A percentile compares a stretch with the other conserved stretches of the same genome.
phyloP scores from a whole-genome alignment of 2,329 filamentous ascomycete genomes.

The Aulographum hederae region DNA sequence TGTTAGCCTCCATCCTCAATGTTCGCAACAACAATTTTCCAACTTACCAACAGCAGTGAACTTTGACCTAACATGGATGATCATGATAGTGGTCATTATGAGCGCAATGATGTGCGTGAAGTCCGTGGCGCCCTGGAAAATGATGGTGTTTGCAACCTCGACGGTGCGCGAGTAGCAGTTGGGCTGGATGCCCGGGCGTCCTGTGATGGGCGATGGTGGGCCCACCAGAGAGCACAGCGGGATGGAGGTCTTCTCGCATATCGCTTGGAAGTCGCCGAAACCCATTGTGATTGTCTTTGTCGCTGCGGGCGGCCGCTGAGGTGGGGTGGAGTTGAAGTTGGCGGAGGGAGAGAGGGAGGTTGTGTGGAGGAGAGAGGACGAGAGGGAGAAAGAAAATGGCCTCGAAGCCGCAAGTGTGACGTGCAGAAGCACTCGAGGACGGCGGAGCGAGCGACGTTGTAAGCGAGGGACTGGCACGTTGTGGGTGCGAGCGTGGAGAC shows the following conservation, averaged over 20 bases:
- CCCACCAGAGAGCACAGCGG: slow-evolving; percentile 80
- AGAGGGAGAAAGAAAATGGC: no score
- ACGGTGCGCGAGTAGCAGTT: slow-evolving; percentile 89
- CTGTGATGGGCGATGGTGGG: slow-evolving; percentile 47
- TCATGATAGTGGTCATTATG: slow-evolving; percentile 91
- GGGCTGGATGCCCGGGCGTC: slow-evolving; percentile 62
- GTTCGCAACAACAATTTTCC: neutral
- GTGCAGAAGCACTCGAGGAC: no score
- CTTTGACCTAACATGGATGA: slow-evolving; percentile 88
- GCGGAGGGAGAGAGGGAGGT: no score
- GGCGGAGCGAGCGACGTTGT: no score
- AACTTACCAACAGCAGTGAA: slow-evolving; percentile 87
- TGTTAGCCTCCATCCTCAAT: neutral
- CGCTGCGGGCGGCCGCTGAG: no score
- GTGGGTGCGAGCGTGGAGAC: no score
- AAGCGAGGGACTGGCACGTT: no score
- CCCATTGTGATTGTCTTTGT: slow-evolving; percentile 43
- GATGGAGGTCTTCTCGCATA: slow-evolving; percentile 72
- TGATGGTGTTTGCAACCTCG: slow-evolving; percentile 93
- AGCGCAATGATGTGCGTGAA: slow-evolving; percentile 86
- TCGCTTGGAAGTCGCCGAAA: slow-evolving; percentile 76
- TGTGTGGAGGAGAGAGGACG: no score
- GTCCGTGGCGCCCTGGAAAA: slow-evolving; percentile 82
- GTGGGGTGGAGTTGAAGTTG: no score
- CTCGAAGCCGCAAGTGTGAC: no score